Percentiles rank a stretch among this genome's conserved stretches.
Conservation (phyloP, 306 rosid species). For the Gastrolobium bilobum region DNA sequence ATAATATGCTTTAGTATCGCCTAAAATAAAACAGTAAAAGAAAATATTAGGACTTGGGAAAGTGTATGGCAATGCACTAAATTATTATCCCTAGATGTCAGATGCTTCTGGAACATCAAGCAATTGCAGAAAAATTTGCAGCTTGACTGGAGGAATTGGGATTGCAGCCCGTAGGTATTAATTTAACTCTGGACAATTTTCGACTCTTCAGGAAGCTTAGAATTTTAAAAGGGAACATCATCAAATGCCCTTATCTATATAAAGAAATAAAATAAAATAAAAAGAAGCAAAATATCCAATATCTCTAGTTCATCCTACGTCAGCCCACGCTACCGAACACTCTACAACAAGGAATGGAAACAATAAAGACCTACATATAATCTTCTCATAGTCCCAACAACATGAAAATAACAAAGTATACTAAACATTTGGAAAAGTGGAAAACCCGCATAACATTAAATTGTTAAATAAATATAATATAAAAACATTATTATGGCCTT, state of each 20-base stretch:
- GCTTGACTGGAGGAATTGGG: background rate
- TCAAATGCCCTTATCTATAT: background rate
- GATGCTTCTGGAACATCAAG: conserved; percentile 19
- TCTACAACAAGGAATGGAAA: background rate
- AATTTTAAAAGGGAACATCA: background rate
- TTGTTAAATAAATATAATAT: no score
- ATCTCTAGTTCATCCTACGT: background rate
- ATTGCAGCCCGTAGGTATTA: background rate
- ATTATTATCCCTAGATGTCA: background rate
- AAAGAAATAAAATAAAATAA: background rate
- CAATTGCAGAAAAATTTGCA: background rate
- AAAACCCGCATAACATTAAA: conserved; percentile 16
- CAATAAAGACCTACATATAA: background rate
- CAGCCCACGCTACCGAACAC: background rate
- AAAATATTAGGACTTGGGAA: background rate
- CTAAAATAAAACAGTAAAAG: background rate
- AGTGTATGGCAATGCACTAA: conserved; percentile 6
- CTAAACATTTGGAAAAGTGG: conserved; percentile 10
- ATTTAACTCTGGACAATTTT: background rate
- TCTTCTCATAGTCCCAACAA: background rate
- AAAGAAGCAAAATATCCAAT: background rate
- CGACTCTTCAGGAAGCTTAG: background rate
- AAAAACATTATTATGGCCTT: no score
- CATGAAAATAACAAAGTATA: conserved; percentile 6
- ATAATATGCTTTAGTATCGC: conserved; percentile 4